phyloP scores from a whole-genome alignment of 768 basidiomycete genomes.

The Hygrophoropsis aurantiaca region DNA sequence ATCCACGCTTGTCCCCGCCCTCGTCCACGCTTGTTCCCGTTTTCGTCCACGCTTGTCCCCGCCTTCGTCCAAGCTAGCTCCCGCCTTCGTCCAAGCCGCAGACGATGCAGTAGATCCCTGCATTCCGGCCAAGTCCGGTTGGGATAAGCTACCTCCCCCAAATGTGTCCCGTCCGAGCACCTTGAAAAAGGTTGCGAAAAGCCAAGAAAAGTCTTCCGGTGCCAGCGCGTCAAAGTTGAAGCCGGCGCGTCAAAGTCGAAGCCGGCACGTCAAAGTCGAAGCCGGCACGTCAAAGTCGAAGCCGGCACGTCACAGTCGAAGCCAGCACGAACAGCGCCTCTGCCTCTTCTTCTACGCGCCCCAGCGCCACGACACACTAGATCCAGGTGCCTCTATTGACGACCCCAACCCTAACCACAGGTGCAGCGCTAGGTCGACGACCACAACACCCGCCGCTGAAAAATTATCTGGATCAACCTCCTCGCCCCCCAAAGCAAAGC shows the following conservation, averaged over 20 bases:
- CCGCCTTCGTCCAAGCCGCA: constrained; percentile 22
- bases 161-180: constrained; percentile 7
- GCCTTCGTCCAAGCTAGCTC: too few relatives aligned
- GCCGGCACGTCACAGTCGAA: too few relatives aligned
- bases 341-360: neutral
- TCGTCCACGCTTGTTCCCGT: too few relatives aligned
- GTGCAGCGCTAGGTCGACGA: too few relatives aligned
- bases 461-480: too few relatives aligned
- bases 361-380: neutral
- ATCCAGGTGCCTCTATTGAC: neutral
- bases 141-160: constrained; percentile 24
- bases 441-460: too few relatives aligned
- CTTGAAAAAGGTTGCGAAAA: neutral
- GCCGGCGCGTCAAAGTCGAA: too few relatives aligned
- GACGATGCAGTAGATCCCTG: constrained; percentile 21
- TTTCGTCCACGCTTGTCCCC: too few relatives aligned
- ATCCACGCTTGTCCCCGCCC: too few relatives aligned
- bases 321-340: neutral
- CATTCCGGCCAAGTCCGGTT: constrained; percentile 1
- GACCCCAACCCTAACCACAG: constrained; percentile 2
- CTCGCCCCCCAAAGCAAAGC: too few relatives aligned
- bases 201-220: neutral
- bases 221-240: neutral
- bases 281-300: too few relatives aligned
- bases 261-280: too few relatives aligned